Percentiles rank a stretch among this genome's conserved stretches.
Conservation (phyloP, 2,329 filamentous ascomycete species). For the Periconia digitata region DNA sequence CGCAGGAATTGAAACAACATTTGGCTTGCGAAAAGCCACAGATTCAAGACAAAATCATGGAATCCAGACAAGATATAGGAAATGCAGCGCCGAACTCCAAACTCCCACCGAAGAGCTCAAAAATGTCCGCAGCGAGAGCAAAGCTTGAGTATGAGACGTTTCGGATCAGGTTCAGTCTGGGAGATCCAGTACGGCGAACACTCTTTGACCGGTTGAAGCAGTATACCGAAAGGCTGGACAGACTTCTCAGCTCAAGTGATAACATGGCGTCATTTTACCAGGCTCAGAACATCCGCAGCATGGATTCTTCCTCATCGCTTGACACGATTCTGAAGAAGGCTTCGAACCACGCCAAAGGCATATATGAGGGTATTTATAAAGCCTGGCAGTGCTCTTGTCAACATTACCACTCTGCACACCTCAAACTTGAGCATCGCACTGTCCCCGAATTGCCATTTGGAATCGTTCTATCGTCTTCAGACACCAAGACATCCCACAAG, state of each 20-base stretch:
- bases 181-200: conserved; percentile 11
- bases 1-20: conserved; percentile 16
- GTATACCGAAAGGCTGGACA: conserved; percentile 19
- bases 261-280: conserved; percentile 14
- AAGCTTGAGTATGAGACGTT: conserved; percentile 18
- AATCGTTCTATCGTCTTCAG: too few relatives aligned
- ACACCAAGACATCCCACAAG: too few relatives aligned
- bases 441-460: conserved; percentile 19
- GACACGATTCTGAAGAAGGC: conserved; percentile 13
- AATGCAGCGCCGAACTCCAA: too few relatives aligned
- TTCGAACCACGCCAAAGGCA: conserved; percentile 14
- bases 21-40: conserved; percentile 12
- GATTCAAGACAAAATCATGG: conserved; percentile 13
- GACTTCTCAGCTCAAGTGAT: conserved; percentile 20
- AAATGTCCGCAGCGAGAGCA: conserved; percentile 4
- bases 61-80: conserved; percentile 2
- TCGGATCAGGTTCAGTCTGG: conserved; percentile 18
- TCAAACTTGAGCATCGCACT: conserved; percentile 23
- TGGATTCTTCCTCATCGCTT: conserved; percentile 8
- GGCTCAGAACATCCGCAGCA: conserved; percentile 3
- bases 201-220: conserved; percentile 19
- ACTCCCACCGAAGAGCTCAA: conserved; percentile 4
- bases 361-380: conserved; percentile 19
- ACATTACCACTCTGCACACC: conserved; percentile 22
- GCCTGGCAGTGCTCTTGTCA: conserved; percentile 23